phyloP scores from a whole-genome alignment of 306 rosid genomes.

The Pterocarpus santalinus region DNA sequence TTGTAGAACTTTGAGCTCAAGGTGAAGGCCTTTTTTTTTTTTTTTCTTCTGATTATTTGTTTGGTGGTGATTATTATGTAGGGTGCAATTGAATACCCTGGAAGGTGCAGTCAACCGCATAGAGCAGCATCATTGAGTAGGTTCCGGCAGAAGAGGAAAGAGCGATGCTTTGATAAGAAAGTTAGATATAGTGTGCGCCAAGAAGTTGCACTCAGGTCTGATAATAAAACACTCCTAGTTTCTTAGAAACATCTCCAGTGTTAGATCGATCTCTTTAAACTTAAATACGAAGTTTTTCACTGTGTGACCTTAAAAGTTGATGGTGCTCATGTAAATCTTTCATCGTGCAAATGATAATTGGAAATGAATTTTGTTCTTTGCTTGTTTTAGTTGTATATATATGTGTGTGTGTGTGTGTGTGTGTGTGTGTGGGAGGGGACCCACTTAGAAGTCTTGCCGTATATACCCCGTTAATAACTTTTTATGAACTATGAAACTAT shows the following conservation, averaged over 20 bases:
- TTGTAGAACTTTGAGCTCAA: conserved; percentile 11
- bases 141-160: conserved; percentile 94
- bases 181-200: conserved; percentile 96
- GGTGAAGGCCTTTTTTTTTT: background rate
- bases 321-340: conserved; percentile 9
- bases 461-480: background rate
- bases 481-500: background rate
- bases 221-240: conserved; percentile 33
- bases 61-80: conserved; percentile 41
- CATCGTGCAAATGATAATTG: background rate
- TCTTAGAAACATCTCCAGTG: conserved; percentile 21
- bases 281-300: background rate
- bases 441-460: background rate
- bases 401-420: no score
- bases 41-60: conserved; percentile 23
- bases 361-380: conserved; percentile 2
- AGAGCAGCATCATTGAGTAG: conserved; percentile 85
- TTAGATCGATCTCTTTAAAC: conserved; percentile 11
- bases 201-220: conserved; percentile 96
- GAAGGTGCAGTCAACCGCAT: conserved; percentile 77
- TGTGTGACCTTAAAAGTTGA: background rate
- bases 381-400: conserved; percentile 20
- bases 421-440: background rate
- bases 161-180: conserved; percentile 92
- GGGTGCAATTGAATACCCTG: conserved; percentile 67